Evolutionary conservation across 768 basidiomycete species (phyloP).

Genomic region (Amylocystis lapponica): DNA sequence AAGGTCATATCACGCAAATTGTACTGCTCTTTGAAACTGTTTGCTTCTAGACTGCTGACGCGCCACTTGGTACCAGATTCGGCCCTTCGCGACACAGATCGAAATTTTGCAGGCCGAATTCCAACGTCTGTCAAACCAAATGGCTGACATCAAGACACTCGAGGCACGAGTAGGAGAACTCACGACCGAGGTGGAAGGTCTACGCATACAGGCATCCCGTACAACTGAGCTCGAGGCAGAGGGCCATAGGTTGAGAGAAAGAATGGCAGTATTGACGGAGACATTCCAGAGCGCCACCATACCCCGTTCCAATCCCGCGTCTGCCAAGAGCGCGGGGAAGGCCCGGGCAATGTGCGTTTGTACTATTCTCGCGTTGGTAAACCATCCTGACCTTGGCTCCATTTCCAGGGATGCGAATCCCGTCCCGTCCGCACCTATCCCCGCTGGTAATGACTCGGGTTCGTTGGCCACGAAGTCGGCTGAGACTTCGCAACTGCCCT

Average conservation of each 20-base stretch:
- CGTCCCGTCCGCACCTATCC: too few species aligned
- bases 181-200: constrained; percentile 27
- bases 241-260: constrained; percentile 5
- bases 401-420: too few species aligned
- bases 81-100: constrained; percentile 46
- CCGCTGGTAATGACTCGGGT: too few species aligned
- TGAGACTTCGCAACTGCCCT: too few species aligned
- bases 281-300: not conserved
- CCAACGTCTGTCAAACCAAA: constrained; percentile 31
- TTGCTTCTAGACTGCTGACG: not conserved
- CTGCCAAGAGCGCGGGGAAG: constrained; percentile 14
- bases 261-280: not conserved
- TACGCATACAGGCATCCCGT: constrained; percentile 19
- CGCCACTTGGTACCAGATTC: constrained; percentile 11
- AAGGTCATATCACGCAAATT: not conserved
- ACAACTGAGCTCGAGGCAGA: constrained; percentile 11
- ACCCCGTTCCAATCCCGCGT: too few species aligned
- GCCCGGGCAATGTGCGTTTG: constrained; percentile 13
- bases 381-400: too few species aligned
- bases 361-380: not conserved
- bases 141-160: constrained; percentile 29
- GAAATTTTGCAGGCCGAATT: constrained; percentile 42
- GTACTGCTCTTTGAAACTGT: not conserved
- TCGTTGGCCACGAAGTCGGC: too few species aligned
- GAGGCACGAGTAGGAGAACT: constrained; percentile 34